phyloP scores from a whole-genome alignment of 345 rosid species.

The Diplotaxis tenuifolia region DNA sequence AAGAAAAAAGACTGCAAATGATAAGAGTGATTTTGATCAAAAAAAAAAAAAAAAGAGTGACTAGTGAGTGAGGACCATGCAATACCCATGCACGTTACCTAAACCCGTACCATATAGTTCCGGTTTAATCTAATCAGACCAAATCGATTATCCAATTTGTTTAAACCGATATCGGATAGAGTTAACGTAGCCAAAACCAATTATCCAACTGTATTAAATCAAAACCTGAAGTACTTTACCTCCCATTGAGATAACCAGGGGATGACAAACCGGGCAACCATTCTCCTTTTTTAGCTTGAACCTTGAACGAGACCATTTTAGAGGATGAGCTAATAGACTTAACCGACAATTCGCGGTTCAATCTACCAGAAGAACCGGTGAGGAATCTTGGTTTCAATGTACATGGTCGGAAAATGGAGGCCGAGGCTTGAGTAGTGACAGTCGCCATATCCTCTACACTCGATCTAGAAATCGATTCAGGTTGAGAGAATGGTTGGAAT shows the following conservation, averaged over 20 bases:
- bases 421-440: slow-evolving; percentile 83
- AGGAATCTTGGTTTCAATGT: slow-evolving; percentile 61
- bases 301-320: slow-evolving; percentile 43
- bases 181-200: neutral
- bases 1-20: too few species aligned
- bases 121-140: neutral
- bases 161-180: neutral
- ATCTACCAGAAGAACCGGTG: slow-evolving; percentile 52
- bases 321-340: slow-evolving; percentile 43
- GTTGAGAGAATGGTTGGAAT: slow-evolving; percentile 16
- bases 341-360: slow-evolving; percentile 48
- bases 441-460: slow-evolving; percentile 57
- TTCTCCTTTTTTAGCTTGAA: slow-evolving; percentile 92
- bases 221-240: slow-evolving; percentile 47
- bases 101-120: neutral
- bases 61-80: too few species aligned
- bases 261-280: slow-evolving; percentile 91
- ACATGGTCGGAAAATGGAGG: slow-evolving; percentile 70
- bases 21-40: too few species aligned
- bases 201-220: neutral
- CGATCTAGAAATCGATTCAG: neutral
- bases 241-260: slow-evolving; percentile 79
- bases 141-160: neutral
- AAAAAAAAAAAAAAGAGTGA: too few species aligned
- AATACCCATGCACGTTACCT: neutral